These are phyloP conservation scores for Leptographium lundbergii DNA, from an alignment of 2,329 filamentous ascomycete species.

Conservation along the genomic window DNA sequence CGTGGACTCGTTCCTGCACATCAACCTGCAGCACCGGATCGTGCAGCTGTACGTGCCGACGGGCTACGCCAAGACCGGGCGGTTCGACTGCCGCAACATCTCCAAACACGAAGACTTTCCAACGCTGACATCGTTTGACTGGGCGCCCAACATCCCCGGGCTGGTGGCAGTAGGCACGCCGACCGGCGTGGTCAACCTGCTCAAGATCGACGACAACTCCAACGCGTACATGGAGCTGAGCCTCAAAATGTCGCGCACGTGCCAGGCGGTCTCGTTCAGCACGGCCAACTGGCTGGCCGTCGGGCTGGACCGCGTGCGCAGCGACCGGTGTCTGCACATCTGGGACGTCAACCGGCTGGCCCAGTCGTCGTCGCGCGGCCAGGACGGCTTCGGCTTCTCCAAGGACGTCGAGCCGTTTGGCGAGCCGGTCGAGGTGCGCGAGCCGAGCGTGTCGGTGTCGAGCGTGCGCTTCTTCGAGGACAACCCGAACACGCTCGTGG, in stretches of 20 bases:
- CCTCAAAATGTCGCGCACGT: constrained; percentile 63
- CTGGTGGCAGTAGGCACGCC: constrained; percentile 65
- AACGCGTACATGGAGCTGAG: constrained; percentile 54
- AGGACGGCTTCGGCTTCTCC: constrained; percentile 31
- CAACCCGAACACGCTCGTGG: constrained; percentile 61
- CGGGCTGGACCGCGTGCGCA: constrained; percentile 67
- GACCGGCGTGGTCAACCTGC: constrained; percentile 61
- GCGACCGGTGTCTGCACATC: constrained; percentile 70
- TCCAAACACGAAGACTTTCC: constrained; percentile 51
- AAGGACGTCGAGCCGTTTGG: constrained; percentile 34
- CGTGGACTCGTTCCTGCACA: constrained; percentile 49
- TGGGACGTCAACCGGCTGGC: constrained; percentile 61
- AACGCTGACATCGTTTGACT: constrained; percentile 52
- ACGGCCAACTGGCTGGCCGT: constrained; percentile 60
- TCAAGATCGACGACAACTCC: constrained; percentile 59
- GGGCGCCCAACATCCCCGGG: constrained; percentile 49
- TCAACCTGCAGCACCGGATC: constrained; percentile 50
- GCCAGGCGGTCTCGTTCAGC: constrained; percentile 72
- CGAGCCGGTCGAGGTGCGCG: constrained; percentile 45
- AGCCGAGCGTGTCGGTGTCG: constrained; percentile 61
- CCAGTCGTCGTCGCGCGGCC: constrained; percentile 18
- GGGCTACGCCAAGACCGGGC: constrained; percentile 41
- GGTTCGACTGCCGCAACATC: constrained; percentile 44
- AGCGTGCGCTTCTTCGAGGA: constrained; percentile 74
- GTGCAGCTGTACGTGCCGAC: constrained; percentile 52